Base-by-base conservation (phyloP, 2,329 filamentous ascomycete species). In the Aureobasidium sp. region DNA sequence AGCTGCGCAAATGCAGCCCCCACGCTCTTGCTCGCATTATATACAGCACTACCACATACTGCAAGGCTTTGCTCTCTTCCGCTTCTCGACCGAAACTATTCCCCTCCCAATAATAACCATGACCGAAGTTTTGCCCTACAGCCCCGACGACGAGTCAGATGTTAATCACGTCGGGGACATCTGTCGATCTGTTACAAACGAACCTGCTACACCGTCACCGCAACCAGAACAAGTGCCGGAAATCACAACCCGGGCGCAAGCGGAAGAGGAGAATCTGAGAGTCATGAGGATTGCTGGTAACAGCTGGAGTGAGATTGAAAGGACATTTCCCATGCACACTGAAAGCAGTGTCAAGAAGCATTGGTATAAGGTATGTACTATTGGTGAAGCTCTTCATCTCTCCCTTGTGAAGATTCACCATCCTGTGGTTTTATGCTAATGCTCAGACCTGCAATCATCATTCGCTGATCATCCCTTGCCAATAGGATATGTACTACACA, bases 271-370 rank as follows among this genome's bases (percentile, higher is more conserved):
- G 72, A 82, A 91, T 49, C 79, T 99, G 68, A 97, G 97, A 80
- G 85, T 88, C 67, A 95, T 99, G 91, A 84, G 94, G 69, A 94
- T 97, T 75, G 85, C 87, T 1, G 92, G 93, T 11, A 92, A 89
- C 68, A 96, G 90, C 71, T 99, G 94, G 94, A 95, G 91, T 53
- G 94, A 97, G 71, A 99, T 99, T 71, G 94, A 93, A 68, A 97
- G 97, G 86, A 92, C 95, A 69, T 99, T 99, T 73, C 93, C 94
- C 11, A 87, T 85, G 29, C 84, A 94, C 70, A 99, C 94, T 45
- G 94, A 99, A 77, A 94, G 94, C 8, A 97, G 92, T 71, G 94
- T 99, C 27, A 99, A 97, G 82, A 99, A 97, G 78, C 94, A 99
- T 74, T 99, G 93, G 93, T 97, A 99, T 77, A 97, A 97, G 83